Base-by-base conservation (phyloP, 179 eudicot genomes). In the Actinidia polygama region DNA sequence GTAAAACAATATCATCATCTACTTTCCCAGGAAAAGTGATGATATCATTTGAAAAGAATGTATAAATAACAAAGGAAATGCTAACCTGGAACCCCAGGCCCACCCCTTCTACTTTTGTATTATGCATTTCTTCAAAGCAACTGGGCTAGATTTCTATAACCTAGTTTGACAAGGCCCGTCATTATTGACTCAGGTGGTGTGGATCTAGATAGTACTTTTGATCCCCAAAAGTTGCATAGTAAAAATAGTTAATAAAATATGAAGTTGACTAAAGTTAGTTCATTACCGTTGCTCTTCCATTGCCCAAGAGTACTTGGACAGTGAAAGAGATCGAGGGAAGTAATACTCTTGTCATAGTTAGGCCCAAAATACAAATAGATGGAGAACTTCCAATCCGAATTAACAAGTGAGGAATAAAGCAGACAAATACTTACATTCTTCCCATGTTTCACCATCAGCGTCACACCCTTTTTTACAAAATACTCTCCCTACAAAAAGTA, bases 391-490 rank as follows among this genome's bases (percentile, higher is more conserved):
- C 36, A 51, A 5, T 74, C 49, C 67, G 9, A 77, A 40, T 19
- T 53, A 16, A 69, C 23, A 80, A 71, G 46, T 55, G 85, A 51
- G 68, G 68, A 77, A 64, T 46, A 76, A 46, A 26, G 54, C 59
- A 83, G 55, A 68, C 51, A n/a, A 78, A 64, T 23, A 89, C 98
- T 91, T 87, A 96, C 98, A 95, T 85, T 96, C 98, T 55, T 95
- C 98, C 98, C 95, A 95, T 36, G 95, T 90, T 23, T 96, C 98
- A 73, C 98, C 98, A 87, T 96, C 98, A 64, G 98, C 89, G 44
- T 85, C 94, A 64, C 98, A 95, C 24, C 99, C 99, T 83, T 96
- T 96, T 85, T 96, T 96, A 93, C 99, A 96, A 78, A 96, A 95
- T 49, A 96, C 98, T 86, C 99, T 92, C 98, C 98, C 98, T 93